phyloP scores from a whole-genome alignment of 2,329 filamentous ascomycete species.

The Botryotinia calthae region DNA sequence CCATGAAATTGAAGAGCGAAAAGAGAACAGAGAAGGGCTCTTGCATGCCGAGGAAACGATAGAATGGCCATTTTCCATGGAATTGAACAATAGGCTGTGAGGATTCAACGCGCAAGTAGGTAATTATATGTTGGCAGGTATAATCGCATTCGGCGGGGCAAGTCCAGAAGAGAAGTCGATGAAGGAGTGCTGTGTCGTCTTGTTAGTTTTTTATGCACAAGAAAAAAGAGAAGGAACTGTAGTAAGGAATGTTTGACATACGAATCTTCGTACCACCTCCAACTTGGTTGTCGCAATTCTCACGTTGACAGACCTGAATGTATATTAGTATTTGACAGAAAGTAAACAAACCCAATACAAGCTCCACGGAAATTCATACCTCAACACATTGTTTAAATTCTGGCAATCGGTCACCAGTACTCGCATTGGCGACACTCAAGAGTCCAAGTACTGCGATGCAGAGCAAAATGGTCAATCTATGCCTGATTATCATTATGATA shows the following conservation, averaged over 20 bases:
- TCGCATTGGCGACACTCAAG: slow-evolving; percentile 58
- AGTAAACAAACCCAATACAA: slow-evolving; percentile 1
- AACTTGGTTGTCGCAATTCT: slow-evolving; percentile 72
- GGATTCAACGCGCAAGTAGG: slow-evolving; percentile 63
- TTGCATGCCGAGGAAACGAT: slow-evolving; percentile 86
- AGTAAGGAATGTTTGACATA: slow-evolving; percentile 24
- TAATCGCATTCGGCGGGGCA: slow-evolving; percentile 97
- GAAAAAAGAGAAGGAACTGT: slow-evolving; percentile 2
- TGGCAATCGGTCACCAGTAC: slow-evolving; percentile 77
- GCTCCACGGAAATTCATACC: slow-evolving; percentile 46
- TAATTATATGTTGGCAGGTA: slow-evolving; percentile 92
- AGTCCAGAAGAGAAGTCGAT: slow-evolving; percentile 85
- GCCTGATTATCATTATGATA: slow-evolving; percentile 32
- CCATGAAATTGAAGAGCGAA: slow-evolving; percentile 85
- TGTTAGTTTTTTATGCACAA: slow-evolving; percentile 25
- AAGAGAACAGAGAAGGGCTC: slow-evolving; percentile 93
- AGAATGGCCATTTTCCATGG: slow-evolving; percentile 98
- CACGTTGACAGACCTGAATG: slow-evolving; percentile 68
- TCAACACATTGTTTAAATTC: slow-evolving; percentile 86
- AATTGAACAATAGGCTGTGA: slow-evolving; percentile 78
- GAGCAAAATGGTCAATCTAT: slow-evolving; percentile 22
- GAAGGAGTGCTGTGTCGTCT: slow-evolving; percentile 65
- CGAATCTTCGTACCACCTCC: slow-evolving; percentile 44
- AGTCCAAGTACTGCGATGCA: slow-evolving; percentile 34
- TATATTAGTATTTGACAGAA: slow-evolving; percentile 22